Conservation (phyloP, 2,329 filamentous ascomycete genomes). For the Cytospora schulzeri region DNA sequence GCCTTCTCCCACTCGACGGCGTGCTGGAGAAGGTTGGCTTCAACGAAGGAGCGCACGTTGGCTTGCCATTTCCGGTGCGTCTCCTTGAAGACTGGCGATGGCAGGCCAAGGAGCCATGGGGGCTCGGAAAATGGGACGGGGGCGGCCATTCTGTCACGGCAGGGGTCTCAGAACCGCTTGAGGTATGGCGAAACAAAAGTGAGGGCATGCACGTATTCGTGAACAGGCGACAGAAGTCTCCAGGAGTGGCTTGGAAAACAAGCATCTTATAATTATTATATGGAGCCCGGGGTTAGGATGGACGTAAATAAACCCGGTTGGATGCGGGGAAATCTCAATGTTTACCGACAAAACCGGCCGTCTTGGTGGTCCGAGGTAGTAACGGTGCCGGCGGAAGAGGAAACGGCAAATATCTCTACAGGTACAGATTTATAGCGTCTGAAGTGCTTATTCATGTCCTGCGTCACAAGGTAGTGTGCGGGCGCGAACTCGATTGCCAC, state of each 20-base stretch:
- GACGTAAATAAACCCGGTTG: background rate
- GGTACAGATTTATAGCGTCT: too few relatives aligned
- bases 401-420: too few relatives aligned
- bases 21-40: slow-evolving; percentile 62
- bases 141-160: background rate
- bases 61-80: slow-evolving; percentile 69
- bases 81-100: slow-evolving; percentile 70
- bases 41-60: slow-evolving; percentile 66
- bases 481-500: too few relatives aligned
- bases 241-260: too few relatives aligned
- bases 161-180: background rate
- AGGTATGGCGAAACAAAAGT: background rate
- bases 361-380: background rate
- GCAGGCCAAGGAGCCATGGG: slow-evolving; percentile 68
- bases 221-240: too few relatives aligned
- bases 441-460: too few relatives aligned
- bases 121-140: slow-evolving; percentile 71
- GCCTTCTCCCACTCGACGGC: slow-evolving; percentile 71
- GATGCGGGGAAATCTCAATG: background rate
- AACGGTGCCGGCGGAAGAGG: too few relatives aligned
- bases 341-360: background rate
- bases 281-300: background rate
- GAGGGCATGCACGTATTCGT: too few relatives aligned
- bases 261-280: background rate
- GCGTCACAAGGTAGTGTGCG: too few relatives aligned